Percentiles rank a stretch among this genome's conserved stretches.
Evolutionary conservation across 2,329 filamentous ascomycete species (phyloP).

Genomic region (Trichoderma afroharzianum): DNA sequence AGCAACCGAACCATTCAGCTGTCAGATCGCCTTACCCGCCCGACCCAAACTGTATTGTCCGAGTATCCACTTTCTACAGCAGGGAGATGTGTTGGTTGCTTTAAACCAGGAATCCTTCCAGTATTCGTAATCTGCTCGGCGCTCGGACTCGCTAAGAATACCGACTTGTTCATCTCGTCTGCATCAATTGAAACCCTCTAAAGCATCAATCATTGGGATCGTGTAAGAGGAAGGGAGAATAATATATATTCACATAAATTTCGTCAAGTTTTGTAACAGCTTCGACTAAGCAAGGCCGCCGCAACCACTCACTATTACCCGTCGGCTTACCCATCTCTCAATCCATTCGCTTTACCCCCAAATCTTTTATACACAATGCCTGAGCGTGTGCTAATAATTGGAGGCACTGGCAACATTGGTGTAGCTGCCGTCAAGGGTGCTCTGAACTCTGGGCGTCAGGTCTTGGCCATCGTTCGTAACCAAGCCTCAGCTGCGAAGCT

Average conservation of each 20-base stretch:
- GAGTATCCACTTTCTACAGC: neutral
- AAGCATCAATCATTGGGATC: neutral
- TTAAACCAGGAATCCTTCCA: neutral
- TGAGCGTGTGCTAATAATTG: neutral
- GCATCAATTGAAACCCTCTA: neutral
- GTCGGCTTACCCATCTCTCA: neutral
- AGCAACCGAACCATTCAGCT: neutral
- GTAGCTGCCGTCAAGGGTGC: neutral
- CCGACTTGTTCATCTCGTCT: neutral
- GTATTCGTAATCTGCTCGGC: neutral
- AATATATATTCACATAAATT: neutral
- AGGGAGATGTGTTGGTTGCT: neutral
- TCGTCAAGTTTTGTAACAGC: neutral
- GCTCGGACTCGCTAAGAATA: neutral
- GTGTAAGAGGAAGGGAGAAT: neutral
- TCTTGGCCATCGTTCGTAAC: neutral
- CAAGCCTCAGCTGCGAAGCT: neutral
- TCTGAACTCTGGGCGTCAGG: neutral
- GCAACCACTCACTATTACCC: neutral
- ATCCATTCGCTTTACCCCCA: neutral
- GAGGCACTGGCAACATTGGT: neutral
- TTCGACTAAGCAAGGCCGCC: neutral
- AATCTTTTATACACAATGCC: neutral
- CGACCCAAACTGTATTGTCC: neutral
- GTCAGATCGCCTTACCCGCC: neutral